Percentiles rank a stretch among this genome's conserved stretches.
phyloP scores from a whole-genome alignment of 2,329 filamentous ascomycete species.

The Cercospora sp. region DNA sequence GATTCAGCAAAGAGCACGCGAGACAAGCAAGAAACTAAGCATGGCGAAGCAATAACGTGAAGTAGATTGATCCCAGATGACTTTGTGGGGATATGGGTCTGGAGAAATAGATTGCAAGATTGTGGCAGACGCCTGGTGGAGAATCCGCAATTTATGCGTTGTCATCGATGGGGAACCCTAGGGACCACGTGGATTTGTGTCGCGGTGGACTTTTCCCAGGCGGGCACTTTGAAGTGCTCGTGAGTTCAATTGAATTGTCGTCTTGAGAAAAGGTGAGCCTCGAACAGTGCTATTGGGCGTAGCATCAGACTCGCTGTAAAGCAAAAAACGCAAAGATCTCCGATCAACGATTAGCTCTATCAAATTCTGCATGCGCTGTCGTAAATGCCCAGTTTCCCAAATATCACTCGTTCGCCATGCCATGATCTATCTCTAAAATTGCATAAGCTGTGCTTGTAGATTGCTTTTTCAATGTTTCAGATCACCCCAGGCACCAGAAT shows the following conservation, averaged over 20 bases:
- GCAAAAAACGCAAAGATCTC: neutral
- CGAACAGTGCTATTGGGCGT: neutral
- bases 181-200: neutral
- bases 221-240: neutral
- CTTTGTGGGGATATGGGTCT: slow-evolving; percentile 1
- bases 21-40: slow-evolving; percentile 5
- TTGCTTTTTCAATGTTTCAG: neutral
- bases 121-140: neutral
- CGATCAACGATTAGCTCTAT: neutral
- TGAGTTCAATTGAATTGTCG: neutral
- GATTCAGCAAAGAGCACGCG: neutral
- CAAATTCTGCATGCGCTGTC: neutral
- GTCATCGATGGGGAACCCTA: neutral
- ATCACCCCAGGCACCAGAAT: slow-evolving; percentile 28
- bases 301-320: neutral
- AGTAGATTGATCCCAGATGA: neutral
- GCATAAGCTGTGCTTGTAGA: neutral
- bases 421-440: slow-evolving; percentile 3
- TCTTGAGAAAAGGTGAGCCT: neutral
- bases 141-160: neutral
- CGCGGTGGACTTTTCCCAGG: neutral
- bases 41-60: slow-evolving; percentile 1
- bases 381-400: neutral
- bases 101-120: neutral
- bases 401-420: slow-evolving; percentile 4